Percentiles rank a stretch among this genome's conserved stretches.
These are phyloP conservation scores for Aspergillus ostianus DNA, from an alignment of 495 filamentous ascomycete genomes.

Conservation along the genomic window DNA sequence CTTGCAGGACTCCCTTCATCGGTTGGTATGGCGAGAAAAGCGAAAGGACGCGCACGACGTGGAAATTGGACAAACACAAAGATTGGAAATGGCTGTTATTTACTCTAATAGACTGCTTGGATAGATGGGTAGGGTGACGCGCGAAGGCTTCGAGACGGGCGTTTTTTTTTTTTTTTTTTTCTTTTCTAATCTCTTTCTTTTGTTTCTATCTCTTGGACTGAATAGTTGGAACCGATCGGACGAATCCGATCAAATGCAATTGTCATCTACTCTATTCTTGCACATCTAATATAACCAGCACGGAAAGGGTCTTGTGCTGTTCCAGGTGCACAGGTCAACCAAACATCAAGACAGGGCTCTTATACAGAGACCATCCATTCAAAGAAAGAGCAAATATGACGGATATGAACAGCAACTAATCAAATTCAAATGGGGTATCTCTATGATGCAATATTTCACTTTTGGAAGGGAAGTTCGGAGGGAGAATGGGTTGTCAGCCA, in stretches of 20 bases:
- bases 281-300: neutral
- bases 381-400: neutral
- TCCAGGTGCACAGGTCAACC: neutral
- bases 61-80: neutral
- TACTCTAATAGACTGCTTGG: conserved; percentile 1
- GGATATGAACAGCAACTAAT: neutral
- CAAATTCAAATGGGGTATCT: conserved; percentile 1
- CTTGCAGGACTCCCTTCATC: no score
- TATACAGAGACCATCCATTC: neutral
- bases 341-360: neutral
- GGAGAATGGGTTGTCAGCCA: neutral
- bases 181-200: conserved; percentile 2
- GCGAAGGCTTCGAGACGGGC: neutral
- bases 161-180: conserved; percentile 3
- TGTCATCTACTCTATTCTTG: neutral
- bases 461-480: neutral
- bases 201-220: neutral
- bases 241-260: neutral
- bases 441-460: neutral
- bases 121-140: neutral
- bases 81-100: neutral
- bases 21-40: no score
- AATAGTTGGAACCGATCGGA: neutral
- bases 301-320: neutral
- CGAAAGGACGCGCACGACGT: neutral